phyloP scores from a whole-genome alignment of 2,329 filamentous ascomycete species.

The Monilinia aucupariae region DNA sequence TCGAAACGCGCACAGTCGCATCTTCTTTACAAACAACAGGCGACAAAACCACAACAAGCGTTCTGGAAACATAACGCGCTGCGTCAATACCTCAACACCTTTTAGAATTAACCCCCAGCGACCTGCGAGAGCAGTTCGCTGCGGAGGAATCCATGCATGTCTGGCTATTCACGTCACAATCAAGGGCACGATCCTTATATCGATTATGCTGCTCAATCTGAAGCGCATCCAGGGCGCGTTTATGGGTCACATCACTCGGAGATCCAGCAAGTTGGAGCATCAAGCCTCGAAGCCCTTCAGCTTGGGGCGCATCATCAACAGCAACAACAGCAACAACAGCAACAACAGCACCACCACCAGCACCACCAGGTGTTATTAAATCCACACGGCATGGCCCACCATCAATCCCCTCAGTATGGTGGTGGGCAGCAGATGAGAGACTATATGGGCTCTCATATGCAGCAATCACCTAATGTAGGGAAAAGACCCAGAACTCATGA shows the following conservation, averaged over 20 bases:
- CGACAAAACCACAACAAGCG: slow-evolving; percentile 27
- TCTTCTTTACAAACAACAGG: slow-evolving; percentile 30
- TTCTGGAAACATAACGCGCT: slow-evolving; percentile 32
- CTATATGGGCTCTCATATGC: slow-evolving; percentile 41
- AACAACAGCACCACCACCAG: slow-evolving; percentile 44
- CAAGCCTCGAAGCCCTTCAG: slow-evolving; percentile 32
- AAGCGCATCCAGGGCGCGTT: slow-evolving; percentile 56
- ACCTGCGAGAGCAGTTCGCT: slow-evolving; percentile 70
- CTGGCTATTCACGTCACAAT: slow-evolving; percentile 57
- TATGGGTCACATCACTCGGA: slow-evolving; percentile 48
- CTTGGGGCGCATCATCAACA: slow-evolving; percentile 46
- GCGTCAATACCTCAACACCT: slow-evolving; percentile 33
- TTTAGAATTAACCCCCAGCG: slow-evolving; percentile 51
- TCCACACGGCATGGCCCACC: slow-evolving; percentile 48
- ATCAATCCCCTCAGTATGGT: slow-evolving; percentile 42
- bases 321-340: slow-evolving; percentile 46
- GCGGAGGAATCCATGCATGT: slow-evolving; percentile 68
- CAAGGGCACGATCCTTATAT: slow-evolving; percentile 56
- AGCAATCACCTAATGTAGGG: slow-evolving; percentile 31
- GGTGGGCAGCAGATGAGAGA: slow-evolving; percentile 45
- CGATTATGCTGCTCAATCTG: slow-evolving; percentile 65
- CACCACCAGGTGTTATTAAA: slow-evolving; percentile 52
- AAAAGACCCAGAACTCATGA: slow-evolving; percentile 50
- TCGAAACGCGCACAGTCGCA: slow-evolving; percentile 31
- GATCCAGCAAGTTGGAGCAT: slow-evolving; percentile 32